Evolutionary conservation across 75 land plant genomes (phyloP), one percentile per base, ranked within the genome.

Genomic region (Ceratopteris richardii): DNA sequence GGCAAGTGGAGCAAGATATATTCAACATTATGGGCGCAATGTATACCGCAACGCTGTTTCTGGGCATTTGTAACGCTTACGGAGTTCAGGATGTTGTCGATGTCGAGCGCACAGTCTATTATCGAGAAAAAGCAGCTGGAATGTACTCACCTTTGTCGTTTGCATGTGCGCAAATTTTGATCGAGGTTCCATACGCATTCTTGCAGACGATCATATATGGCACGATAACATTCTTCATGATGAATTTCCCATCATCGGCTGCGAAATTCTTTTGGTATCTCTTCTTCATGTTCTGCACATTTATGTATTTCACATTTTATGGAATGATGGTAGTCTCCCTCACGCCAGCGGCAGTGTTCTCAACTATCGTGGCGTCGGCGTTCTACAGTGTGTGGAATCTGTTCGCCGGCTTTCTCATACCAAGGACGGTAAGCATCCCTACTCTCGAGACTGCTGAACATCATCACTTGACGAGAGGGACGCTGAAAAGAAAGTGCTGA

Each of bases 71-170:
- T 23, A 72, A 81, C 57, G 51, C 68, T 7, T 31, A 51, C 17
- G 31, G 66, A 4, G 77, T 81, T 0, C 83, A 81, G 48, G 80
- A 80, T 22, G 75, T 81, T 1, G 83, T 77, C 14, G 76, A 63
- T 23, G 59, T 77, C 11, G 83, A 81, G 53, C 65, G 83, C 19
- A 81, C 69, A 12, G 80, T 81, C 14, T 81, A 71, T 42, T 77
- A 81, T 51, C 58, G 83, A 43, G 83, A 81, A 29, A 78, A 56
- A 55, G 89, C 82, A 11, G 89, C 89, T 10, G 89, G 85, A 65
- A 85, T 78, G 85, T 81, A 85, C 54, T 76, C 85, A 18, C 66
- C 79, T 7, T 39, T 81, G 11, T 79, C 89, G 1, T 81, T 78
- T 62, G 81, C 85, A 22, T 75, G 71, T 37, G 84, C 72, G 33